Base-by-base conservation (phyloP, 805 yeast genomes). In the Saturnispora dispora region DNA sequence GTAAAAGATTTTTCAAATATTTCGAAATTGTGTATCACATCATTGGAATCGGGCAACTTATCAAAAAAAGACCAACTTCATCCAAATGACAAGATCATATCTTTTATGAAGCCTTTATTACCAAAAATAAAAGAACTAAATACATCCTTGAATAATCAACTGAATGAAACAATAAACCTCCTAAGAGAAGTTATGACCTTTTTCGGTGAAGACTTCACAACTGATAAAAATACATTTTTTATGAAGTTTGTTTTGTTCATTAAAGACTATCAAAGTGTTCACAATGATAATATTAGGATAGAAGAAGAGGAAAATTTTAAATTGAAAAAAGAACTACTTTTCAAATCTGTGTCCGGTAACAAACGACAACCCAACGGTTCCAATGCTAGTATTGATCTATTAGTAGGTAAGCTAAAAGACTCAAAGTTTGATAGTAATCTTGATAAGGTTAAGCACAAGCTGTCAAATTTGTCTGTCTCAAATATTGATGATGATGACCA, bases 241-340 rank as follows among this genome's bases (percentile, higher is more conserved):
- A 69, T 76, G 53, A 81, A 79, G 60, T 81, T 85, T 58, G 65
- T 81, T 6, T 75, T 74, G 50, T 85, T 85, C 59, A 69, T 79
- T 25, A 69, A 70, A 45, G 83, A 81, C 56, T 85, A 80, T 64
- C 82, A 77, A 61, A 76, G 74, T 52, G 88, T 80, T 5, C 84
- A 83, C 51, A 67, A 68, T 22, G 90, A 84, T 52, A 85, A 85
- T 59, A 63, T 81, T 20, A 77, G 78, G 53, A 71, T 76, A 33
- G 95, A 85, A 63, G 90, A 83, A 58, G 85, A 83, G 57, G 73
- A 79, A 42, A 71, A 81, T 46, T 71, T 83, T 4, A 82, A 81
- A 58, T 83, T 82, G 58, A 82, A 77, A 55, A 69, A 90, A 51
- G 80, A 81, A 70, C 75, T 71, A 57, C 61, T 79, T 56, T 63